These are phyloP conservation scores for Lenzites betulinus DNA, from an alignment of 768 basidiomycete species.

Conservation along the genomic window DNA sequence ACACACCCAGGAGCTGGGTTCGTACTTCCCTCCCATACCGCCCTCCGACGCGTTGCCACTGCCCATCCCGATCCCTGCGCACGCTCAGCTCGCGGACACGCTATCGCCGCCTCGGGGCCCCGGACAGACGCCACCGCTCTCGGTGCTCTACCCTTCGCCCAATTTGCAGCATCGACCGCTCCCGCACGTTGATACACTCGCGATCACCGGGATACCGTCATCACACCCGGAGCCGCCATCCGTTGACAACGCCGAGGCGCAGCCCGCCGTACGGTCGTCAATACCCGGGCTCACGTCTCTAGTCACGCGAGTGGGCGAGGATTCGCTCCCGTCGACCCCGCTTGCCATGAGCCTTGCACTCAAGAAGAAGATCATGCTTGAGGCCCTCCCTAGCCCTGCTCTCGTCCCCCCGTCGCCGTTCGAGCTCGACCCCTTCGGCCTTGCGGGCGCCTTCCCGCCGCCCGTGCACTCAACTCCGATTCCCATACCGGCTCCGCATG, in stretches of 20 bases:
- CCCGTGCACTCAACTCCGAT: no score
- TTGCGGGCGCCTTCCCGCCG: background rate
- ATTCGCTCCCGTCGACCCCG: constrained; percentile 6
- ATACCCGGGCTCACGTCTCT: background rate
- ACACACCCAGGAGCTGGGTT: constrained; percentile 13
- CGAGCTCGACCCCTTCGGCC: constrained; percentile 23
- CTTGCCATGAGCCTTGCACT: constrained; percentile 9
- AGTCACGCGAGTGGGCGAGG: background rate
- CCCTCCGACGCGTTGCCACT: background rate
- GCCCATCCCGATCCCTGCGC: constrained; percentile 2
- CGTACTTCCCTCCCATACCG: constrained; percentile 24
- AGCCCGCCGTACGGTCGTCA: background rate
- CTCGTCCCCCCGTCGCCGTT: constrained; percentile 33
- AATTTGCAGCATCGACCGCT: constrained; percentile 3
- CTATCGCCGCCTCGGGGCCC: constrained; percentile 8
- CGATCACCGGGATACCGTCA: background rate
- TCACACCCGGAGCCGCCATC: background rate
- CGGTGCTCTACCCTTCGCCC: constrained; percentile 21
- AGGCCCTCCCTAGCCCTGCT: constrained; percentile 31
- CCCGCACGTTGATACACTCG: background rate
- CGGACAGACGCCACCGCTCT: constrained; percentile 27
- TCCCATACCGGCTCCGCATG: background rate
- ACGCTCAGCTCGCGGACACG: background rate
- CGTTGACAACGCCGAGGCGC: background rate
- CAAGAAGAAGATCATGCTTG: constrained; percentile 24